These are phyloP conservation scores for Pelargonium cotyledonis DNA, from an alignment of 441 rosid species.

Conservation along the genomic window DNA sequence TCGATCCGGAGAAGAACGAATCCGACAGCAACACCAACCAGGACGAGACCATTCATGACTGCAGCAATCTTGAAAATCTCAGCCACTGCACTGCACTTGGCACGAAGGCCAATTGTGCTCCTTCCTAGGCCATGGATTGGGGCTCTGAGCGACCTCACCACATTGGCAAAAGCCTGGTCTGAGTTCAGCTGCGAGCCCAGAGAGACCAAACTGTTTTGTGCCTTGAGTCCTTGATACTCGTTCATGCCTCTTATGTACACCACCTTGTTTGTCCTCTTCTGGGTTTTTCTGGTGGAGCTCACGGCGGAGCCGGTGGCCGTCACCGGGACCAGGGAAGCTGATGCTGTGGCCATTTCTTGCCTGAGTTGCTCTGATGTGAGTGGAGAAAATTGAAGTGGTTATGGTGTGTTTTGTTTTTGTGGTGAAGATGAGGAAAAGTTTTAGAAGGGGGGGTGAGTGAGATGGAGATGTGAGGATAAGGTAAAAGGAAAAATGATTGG, in stretches of 20 bases:
- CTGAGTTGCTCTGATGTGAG: neutral
- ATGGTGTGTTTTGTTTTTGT: neutral
- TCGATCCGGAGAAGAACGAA: conserved; percentile 1
- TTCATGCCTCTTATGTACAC: neutral
- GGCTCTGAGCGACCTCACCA: neutral
- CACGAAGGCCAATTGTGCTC: neutral
- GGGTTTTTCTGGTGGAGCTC: neutral
- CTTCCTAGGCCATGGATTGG: neutral
- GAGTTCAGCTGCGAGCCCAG: too few relatives aligned
- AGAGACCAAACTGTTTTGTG: too few relatives aligned
- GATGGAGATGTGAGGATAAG: neutral
- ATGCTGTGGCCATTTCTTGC: neutral
- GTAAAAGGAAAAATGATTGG: neutral
- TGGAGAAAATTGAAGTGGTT: neutral
- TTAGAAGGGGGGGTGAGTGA: neutral
- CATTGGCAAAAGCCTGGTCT: too few relatives aligned
- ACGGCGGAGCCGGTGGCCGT: neutral
- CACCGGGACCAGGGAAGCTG: neutral
- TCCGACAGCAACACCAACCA: conserved; percentile 1
- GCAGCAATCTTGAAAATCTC: conserved; percentile 6
- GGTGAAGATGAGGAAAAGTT: too few relatives aligned
- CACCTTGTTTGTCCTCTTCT: neutral
- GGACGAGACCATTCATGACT: neutral
- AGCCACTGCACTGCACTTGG: neutral
- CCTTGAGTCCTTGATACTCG: neutral